Base-by-base conservation (phyloP, 2,329 filamentous ascomycete species). In the Endoconidiophora laricicola region DNA sequence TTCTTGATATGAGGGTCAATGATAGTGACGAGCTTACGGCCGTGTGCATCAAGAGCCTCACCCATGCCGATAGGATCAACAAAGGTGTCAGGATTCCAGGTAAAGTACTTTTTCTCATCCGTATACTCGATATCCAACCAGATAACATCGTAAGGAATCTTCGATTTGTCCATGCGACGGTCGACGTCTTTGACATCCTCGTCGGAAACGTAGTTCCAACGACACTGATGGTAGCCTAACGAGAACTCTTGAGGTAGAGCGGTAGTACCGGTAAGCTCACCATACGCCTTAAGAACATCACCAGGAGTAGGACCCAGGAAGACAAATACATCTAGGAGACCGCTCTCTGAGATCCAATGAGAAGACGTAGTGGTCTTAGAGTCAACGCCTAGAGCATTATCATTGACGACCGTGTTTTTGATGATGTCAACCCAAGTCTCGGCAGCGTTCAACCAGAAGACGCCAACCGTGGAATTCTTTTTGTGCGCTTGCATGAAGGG, bases 1-100 rank as follows among this genome's bases (percentile, higher is more conserved):
- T 94, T 96, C 70, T 98, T 98, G 70, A 98, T 94, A 58, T 98
- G 91, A 16, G 91, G 91, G 57, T 98, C 91, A 54, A 96, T 94
- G 58, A 98, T 93, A 44, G 84, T 78, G 10, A 96, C 91, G 6
- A 96, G 75, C 66, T 96, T 94, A 55, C 91, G 79, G 41, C 88
- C 84, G 46, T 86, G 83, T 54, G 79, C 76, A 56, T 88, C 86
- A 7, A 96, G 74, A 59, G 93, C 85, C 63, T 94, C 72, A 57
- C 86, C 79, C 87, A 96, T 98, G 45, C 77, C 76, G 46, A 83
- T 76, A 0, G 91, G 88, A 58, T 96, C 79, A 12, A 78, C 73
- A 65, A 98, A 98, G 46, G 81, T 91, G 60, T 94, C 74, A 18
- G 80, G 76, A 60, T 98, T 90, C 85, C 87, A 98, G 0, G 88